phyloP scores from a whole-genome alignment of 2,329 filamentous ascomycete species.

The Fusarium longipes region DNA sequence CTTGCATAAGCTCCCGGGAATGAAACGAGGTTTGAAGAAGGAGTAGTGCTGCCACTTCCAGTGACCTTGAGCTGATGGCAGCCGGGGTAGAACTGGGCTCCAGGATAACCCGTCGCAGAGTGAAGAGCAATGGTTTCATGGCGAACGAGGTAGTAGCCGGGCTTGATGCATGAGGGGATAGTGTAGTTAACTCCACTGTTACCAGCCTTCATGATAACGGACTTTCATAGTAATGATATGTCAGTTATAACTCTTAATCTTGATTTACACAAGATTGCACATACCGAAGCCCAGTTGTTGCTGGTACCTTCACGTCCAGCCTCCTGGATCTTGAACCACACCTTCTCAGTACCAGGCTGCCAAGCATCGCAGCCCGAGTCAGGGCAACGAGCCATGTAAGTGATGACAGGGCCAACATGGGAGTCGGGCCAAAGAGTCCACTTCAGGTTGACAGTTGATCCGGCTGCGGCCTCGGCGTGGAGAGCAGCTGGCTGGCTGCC shows the following conservation, averaged over 20 bases:
- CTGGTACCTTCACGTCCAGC: slow-evolving; percentile 61
- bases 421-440: slow-evolving; percentile 66
- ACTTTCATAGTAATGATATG: slow-evolving; percentile 41
- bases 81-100: slow-evolving; percentile 68
- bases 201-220: slow-evolving; percentile 58
- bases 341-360: slow-evolving; percentile 59
- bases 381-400: slow-evolving; percentile 70
- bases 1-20: slow-evolving; percentile 66
- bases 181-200: slow-evolving; percentile 61
- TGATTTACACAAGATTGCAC: slow-evolving; percentile 16
- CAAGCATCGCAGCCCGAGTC: slow-evolving; percentile 62
- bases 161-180: slow-evolving; percentile 63
- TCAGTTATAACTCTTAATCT: not conserved
- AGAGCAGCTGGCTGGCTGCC: slow-evolving; percentile 65
- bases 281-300: slow-evolving; percentile 59
- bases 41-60: slow-evolving; percentile 58
- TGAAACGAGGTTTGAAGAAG: slow-evolving; percentile 55
- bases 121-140: slow-evolving; percentile 69
- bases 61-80: slow-evolving; percentile 68
- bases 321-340: slow-evolving; percentile 68
- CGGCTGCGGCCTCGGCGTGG: slow-evolving; percentile 64
- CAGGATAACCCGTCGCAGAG: slow-evolving; percentile 59
- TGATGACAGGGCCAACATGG: slow-evolving; percentile 66
- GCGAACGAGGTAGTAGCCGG: slow-evolving; percentile 68
- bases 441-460: slow-evolving; percentile 62